Base-by-base conservation (phyloP, 176 grass and related monocot species). In the Phyllostachys edulis region DNA sequence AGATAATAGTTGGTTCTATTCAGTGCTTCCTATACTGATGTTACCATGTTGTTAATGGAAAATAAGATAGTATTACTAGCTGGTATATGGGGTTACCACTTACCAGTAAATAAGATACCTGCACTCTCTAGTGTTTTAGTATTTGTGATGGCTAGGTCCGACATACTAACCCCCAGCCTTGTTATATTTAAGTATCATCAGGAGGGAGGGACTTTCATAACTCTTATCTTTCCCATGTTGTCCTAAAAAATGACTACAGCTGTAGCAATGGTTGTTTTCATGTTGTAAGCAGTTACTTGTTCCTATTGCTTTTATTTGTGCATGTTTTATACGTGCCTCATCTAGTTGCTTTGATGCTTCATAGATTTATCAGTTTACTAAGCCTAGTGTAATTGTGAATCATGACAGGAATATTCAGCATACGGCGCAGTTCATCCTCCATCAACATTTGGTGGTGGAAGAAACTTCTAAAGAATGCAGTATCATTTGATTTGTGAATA, bases 381-480 rank as follows among this genome's bases (percentile, higher is more conserved):
- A 80, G 20, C 32, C 51, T 37, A 67, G 36, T 60, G 21, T 64
- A 44, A 24, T n/a, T 13, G 18, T 51, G 18, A 73, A 52, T 27
- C 20, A 11, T 69, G 69, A 49, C 89, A 90, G 89, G 85, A 90
- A 84, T 80, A 84, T 84, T 45, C 80, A 46, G 69, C 75, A 44
- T 90, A 80, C 21, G 85, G 42, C 0, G 5, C 80, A 39, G 89
- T 75, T 59, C 85, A 90, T 24, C 80, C 80, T 54, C 89, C 80
- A 38, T 68, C 84, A 0, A 60, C 77, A 76, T 90, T 90, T 75
- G 80, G 52, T 21, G 80, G 37, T 51, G 85, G 70, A 80, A 80
- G 75, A 55, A 80, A 87, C 75, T 90, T 90, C 80, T 87, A 80
- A 90, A 80, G 85, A 78, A 68, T 45, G 51, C 41, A 52, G 74